Conservation (phyloP, 257 asterid species). For the Datura wrightii region DNA sequence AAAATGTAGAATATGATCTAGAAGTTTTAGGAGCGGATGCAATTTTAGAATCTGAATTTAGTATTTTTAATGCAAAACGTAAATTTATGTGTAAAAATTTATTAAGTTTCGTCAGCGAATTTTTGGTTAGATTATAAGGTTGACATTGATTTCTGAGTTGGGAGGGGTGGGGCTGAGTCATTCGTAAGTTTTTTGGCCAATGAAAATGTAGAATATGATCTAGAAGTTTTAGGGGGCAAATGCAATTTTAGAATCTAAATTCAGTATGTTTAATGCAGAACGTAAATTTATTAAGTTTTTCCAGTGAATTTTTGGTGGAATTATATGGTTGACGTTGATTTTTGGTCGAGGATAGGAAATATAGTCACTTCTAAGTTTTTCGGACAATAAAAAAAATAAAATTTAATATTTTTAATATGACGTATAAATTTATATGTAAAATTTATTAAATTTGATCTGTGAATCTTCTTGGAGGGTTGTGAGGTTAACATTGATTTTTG, state of each 20-base stretch:
- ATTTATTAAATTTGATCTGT: background rate
- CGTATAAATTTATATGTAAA: too few species aligned
- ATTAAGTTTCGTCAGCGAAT: background rate
- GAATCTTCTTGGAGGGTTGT: constrained; percentile 43
- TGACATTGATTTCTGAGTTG: constrained; percentile 45
- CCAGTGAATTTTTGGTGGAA: constrained; percentile 26
- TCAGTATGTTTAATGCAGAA: background rate
- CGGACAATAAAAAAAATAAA: constrained; percentile 35
- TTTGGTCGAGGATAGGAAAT: constrained; percentile 29
- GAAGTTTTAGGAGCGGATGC: background rate
- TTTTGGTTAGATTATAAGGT: constrained; percentile 39
- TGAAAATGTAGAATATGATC: constrained; percentile 33
- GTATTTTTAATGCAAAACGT: background rate
- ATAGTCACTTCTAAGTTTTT: constrained; percentile 30
- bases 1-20: constrained; percentile 31
- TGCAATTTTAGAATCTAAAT: background rate
- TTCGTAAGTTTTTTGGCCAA: constrained; percentile 36
- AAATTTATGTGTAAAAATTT: background rate
- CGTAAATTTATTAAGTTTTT: background rate
- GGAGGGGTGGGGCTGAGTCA: constrained; percentile 19
- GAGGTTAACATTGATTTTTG: constrained; percentile 57
- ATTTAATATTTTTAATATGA: too few species aligned
- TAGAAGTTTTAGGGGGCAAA: background rate
- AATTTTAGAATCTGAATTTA: background rate
- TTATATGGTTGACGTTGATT: constrained; percentile 59